Base-by-base conservation (phyloP, 805 yeast species). In the Yamadazyma kitorensis region DNA sequence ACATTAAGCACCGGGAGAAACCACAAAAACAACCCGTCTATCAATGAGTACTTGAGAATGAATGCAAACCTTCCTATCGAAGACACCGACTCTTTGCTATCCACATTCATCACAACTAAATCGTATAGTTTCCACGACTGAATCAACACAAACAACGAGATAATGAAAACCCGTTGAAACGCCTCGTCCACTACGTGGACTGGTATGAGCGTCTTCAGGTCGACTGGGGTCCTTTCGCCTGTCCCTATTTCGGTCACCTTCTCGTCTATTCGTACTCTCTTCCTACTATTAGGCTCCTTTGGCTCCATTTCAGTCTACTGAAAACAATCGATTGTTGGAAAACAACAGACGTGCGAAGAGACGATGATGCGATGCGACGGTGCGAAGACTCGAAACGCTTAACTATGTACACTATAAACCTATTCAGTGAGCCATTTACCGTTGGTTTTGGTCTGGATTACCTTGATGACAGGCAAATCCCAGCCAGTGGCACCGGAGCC, bases 401-500 rank as follows among this genome's bases (percentile, higher is more conserved):
- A 19, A 6, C 10, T 19, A 19, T 19, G 10, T 23, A 23, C 12
- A 23, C 12, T 23, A 7, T 23, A 23, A 29, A 6, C n/a, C 14
- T 29, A 29, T 17, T 24, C 15, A n/a, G 50, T 54, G 11, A 63
- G 63, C 97, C 97, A 91, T 18, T 64, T 66, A 0, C 94, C 93
- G 22, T 71, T 60, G 5, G 66, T 56, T 51, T 82, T 85, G 40
- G 66, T 70, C 54, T 91, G 96, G 1, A 66, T 65, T 2, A 88
- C 93, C 54, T 86, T 82, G 17, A 82, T 66, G 6, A 93, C 95
- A 5, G 73, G 72, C 33, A 91, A 60, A 48, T 91, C 96, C 95
- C 96, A 91, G 6, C 96, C 96, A 17, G 82, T 69, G 15, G 86
- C 85, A 14, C 96, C 96, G 25, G 79, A 72, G 8, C 95, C 95